Base-by-base conservation (phyloP, 2,329 filamentous ascomycete species). In the Harringtonia lauricola region DNA sequence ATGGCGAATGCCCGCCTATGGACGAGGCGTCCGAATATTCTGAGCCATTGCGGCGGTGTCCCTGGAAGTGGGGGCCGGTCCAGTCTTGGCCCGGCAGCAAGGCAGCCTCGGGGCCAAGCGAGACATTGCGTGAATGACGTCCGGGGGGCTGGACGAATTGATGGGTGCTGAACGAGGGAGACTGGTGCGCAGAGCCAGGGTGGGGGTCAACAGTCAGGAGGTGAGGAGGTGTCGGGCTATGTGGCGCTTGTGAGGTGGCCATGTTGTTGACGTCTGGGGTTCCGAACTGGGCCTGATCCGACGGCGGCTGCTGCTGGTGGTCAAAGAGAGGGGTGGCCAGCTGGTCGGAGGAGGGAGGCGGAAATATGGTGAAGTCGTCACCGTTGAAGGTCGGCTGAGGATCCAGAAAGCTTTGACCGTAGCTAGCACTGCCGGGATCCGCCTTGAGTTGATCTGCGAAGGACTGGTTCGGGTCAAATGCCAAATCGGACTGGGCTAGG, bases 1-100 rank as follows among this genome's bases (percentile, higher is more conserved):
- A 87, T 4, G 90, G 90, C 17, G 90, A 95, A 26, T 56, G 54
- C 21, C 81, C 84, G 19, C 85, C 81, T 15, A 81, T 85, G 17
- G 87, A 94, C 6, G 82, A 95, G 7, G 95, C 81, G 52, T 95
- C 90, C 3, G 88, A 95, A 55, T 83, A 87, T 54, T 95, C 90
- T n/a, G 89, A 95, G 1, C 86, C 85, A 31, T 78, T 81, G 55
- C 89, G 79, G 53, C 88, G 76, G 59, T 95, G 90, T n/a, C 76
- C 71, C 52, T 86, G 82, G 57, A 94, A 95, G 47, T 76, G 72
- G 14, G 67, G 62, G 2, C 48, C 51, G 14, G 53, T 68, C 74
- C 74, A 79, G 47, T 78, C 73, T 50, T 76, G 73, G n/a, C 62
- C 65, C 3, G 66, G 67, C 24, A 75, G 60, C n/a, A 78, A 59